Evolutionary conservation across 352 stramenopile species (phyloP).

Genomic region (Phytophthora hibernalis): DNA sequence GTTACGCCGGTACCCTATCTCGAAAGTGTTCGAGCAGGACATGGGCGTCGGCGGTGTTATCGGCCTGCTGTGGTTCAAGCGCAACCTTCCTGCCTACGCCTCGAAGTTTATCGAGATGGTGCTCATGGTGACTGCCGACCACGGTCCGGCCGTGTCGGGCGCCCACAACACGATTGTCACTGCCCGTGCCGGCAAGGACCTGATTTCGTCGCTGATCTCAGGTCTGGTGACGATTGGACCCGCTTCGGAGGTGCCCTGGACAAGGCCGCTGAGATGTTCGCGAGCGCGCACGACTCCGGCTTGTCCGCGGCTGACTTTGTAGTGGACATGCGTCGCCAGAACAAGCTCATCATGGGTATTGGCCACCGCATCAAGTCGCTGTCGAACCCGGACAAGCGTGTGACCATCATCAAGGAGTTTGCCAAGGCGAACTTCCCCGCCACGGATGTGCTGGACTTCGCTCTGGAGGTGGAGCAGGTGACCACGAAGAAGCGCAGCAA

Average conservation of each 20-base stretch:
- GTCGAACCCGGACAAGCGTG: conserved; percentile 96
- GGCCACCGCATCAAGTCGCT: conserved; percentile 96
- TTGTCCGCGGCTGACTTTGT: conserved; percentile 93
- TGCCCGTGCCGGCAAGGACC: conserved; percentile 95
- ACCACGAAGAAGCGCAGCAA: conserved; percentile 98
- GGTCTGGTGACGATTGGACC: conserved; percentile 96
- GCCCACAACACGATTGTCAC: conserved; percentile 97
- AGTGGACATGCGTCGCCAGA: conserved; percentile 93
- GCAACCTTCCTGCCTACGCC: conserved; percentile 88
- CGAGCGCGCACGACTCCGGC: conserved; percentile 89
- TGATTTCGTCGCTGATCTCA: conserved; percentile 96
- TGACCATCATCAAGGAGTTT: conserved; percentile 97
- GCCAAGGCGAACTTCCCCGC: conserved; percentile 94
- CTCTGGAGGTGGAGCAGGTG: conserved; percentile 95
- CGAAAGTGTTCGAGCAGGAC: conserved; percentile 94
- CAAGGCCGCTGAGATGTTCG: conserved; percentile 94
- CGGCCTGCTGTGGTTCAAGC: conserved; percentile 96
- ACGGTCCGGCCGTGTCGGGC: conserved; percentile 95
- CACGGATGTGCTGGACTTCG: conserved; percentile 96
- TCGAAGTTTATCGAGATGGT: conserved; percentile 98
- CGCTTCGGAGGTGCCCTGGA: conserved; percentile 97
- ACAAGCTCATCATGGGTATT: conserved; percentile 98
- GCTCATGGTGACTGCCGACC: conserved; percentile 97
- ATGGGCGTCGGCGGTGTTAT: conserved; percentile 95
- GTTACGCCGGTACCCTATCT: conserved; percentile 96